Conservation (phyloP, 2,329 filamentous ascomycete species). For the Hymenoscyphus fraxineus region DNA sequence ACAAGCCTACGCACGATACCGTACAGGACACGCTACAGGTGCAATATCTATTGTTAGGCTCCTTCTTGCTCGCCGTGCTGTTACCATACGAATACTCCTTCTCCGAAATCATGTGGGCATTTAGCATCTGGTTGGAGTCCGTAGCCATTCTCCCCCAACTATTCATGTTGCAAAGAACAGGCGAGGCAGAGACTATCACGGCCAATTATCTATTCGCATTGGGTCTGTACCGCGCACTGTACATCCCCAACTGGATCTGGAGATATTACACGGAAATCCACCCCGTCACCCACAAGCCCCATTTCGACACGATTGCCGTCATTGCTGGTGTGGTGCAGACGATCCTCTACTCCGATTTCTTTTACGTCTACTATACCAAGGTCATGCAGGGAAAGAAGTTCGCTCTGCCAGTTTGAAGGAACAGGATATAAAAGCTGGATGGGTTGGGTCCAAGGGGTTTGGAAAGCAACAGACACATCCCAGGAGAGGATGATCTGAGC, state of each 20-base stretch:
- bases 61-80: constrained; percentile 72
- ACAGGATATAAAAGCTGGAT: background rate
- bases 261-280: constrained; percentile 71
- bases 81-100: constrained; percentile 82
- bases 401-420: constrained; percentile 69
- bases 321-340: constrained; percentile 90
- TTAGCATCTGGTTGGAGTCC: constrained; percentile 96
- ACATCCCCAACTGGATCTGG: constrained; percentile 99
- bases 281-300: constrained; percentile 30
- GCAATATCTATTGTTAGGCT: constrained; percentile 83
- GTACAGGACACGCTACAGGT: constrained; percentile 97
- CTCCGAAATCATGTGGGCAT: constrained; percentile 91
- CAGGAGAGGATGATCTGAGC: background rate
- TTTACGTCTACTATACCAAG: constrained; percentile 99
- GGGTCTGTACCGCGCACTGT: constrained; percentile 84
- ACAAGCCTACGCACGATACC: constrained; percentile 95
- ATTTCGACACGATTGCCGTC: constrained; percentile 84
- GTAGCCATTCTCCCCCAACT: constrained; percentile 96
- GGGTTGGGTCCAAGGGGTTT: background rate
- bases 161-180: constrained; percentile 96
- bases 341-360: constrained; percentile 95
- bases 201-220: constrained; percentile 96
- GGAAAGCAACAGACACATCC: background rate
- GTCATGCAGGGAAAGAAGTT: constrained; percentile 86
- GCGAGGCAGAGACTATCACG: constrained; percentile 98